phyloP scores from a whole-genome alignment of 176 grass and related monocot genomes.

The Hordeum marinum region DNA sequence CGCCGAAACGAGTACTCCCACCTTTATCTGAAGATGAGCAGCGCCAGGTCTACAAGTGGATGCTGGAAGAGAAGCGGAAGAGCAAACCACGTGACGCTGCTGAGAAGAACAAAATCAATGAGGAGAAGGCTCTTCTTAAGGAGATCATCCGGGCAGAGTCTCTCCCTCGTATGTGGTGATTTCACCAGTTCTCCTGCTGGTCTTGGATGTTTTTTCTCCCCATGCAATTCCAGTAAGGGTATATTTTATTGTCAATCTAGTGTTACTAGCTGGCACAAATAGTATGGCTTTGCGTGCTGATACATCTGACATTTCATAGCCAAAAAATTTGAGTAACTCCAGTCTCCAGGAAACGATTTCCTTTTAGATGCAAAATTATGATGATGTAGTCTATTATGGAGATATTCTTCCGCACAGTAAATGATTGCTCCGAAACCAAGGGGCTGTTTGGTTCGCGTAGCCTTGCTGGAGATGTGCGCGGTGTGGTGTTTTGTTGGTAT shows the following conservation, averaged over 20 bases:
- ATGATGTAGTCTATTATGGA: not conserved
- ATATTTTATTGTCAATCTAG: not conserved
- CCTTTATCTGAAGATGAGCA: constrained; percentile 67
- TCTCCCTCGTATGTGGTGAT: constrained; percentile 50
- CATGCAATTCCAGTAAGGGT: not conserved
- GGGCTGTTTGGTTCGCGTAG: not conserved
- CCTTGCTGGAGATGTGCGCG: not conserved
- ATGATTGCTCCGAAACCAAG: not conserved
- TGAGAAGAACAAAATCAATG: constrained; percentile 77
- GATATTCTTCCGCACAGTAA: not conserved
- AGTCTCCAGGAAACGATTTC: not conserved
- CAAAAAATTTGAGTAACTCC: not conserved
- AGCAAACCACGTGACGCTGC: constrained; percentile 39
- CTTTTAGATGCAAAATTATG: not conserved
- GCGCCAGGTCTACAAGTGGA: constrained; percentile 77
- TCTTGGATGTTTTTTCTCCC: not conserved
- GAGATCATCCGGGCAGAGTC: constrained; percentile 56
- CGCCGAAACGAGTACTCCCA: constrained; percentile 39
- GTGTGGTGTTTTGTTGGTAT: not conserved
- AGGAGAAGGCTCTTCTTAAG: constrained; percentile 91
- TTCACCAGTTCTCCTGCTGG: constrained; percentile 7
- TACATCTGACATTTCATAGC: not conserved
- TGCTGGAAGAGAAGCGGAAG: constrained; percentile 86
- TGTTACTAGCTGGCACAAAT: constrained; percentile 3
- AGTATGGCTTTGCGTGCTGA: constrained; percentile 7